Base-by-base conservation (phyloP, 2,329 filamentous ascomycete species). In the Venturia asperata region DNA sequence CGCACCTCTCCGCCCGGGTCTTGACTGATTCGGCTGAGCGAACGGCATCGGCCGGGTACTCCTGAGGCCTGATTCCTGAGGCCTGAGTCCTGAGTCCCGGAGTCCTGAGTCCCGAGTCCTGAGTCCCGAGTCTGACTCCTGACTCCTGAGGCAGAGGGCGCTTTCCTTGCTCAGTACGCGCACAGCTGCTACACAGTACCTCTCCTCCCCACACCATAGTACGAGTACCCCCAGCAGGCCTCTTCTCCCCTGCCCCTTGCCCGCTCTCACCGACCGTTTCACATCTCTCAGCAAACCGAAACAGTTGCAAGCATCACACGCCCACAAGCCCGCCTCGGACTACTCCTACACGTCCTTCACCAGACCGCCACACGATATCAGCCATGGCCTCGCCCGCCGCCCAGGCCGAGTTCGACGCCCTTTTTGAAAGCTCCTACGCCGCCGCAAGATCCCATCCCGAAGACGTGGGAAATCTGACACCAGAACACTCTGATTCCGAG, bases 401-500 rank as follows among this genome's bases (percentile, higher is more conserved):
- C 65, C 79, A 81, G 71, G 76, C 80, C 69, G 81, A 83, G 75
- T 81, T 80, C 75, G 76, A 82, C 74, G 76, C 78, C 68, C 76
- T 83, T 67, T 76, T 81, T 74, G 71, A 77, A 66, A 75, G 17
- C 52, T 41, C 30, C 15, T 47, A 52, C 19, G 43, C 43, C 17
- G 30, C 64, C 15, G 21, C 37, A 2, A 24, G 80, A 72, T 75
- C 75, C 70, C 79, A 82, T 67, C 80, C 80, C n/a, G 79, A 80
- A 77, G 81, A 82, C 77, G 13, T 39, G 11, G 41, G 13, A 11
- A 17, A 19, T 24, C 27, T 19, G 21, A 34, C 69, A 69, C 71
- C 71, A 78, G 24, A 64, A 1, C 34, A 39, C 37, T 34, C 34
- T 9, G 37, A 66, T 37, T 27, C 34, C 63, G 52, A 58, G 30